Percentiles rank a stretch among this genome's conserved stretches.
Evolutionary conservation across 2,329 filamentous ascomycete species (phyloP).

Genomic region (Pyrenophora teres): DNA sequence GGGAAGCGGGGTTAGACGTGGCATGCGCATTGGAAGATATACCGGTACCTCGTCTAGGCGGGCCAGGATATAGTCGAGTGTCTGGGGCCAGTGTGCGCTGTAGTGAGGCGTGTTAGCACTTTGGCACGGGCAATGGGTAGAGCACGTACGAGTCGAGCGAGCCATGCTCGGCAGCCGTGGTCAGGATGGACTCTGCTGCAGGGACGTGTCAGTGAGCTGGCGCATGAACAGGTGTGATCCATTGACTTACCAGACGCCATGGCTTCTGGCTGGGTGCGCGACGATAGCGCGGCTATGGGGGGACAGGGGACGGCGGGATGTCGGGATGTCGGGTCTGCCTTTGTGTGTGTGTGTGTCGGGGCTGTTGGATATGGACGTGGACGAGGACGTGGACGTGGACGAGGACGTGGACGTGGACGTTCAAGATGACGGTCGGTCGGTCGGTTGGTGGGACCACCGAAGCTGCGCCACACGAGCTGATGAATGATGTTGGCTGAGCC

Average conservation of each 20-base stretch:
- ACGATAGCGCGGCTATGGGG: constrained; percentile 4
- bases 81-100: constrained; percentile 71
- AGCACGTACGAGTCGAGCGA: constrained; percentile 61
- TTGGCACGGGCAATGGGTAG: not conserved
- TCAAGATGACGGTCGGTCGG: constrained; percentile 10
- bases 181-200: constrained; percentile 57
- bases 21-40: not conserved
- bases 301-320: not conserved
- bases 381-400: too few relatives aligned
- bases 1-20: constrained; percentile 4
- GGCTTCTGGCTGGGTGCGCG: constrained; percentile 1
- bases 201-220: constrained; percentile 15
- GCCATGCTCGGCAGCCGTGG: constrained; percentile 62
- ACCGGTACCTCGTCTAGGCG: constrained; percentile 67
- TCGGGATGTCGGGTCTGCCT: constrained; percentile 2
- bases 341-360: too few relatives aligned
- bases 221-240: not conserved
- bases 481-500: too few relatives aligned
- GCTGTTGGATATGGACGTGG: too few relatives aligned
- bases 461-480: constrained; percentile 10
- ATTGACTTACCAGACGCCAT: not conserved
- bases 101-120: constrained; percentile 38
- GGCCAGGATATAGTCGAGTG: constrained; percentile 68
- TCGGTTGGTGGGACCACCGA: not conserved
- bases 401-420: not conserved